Conservation (phyloP, 1,139 yeast genomes). For the Blastobotrys apis region DNA sequence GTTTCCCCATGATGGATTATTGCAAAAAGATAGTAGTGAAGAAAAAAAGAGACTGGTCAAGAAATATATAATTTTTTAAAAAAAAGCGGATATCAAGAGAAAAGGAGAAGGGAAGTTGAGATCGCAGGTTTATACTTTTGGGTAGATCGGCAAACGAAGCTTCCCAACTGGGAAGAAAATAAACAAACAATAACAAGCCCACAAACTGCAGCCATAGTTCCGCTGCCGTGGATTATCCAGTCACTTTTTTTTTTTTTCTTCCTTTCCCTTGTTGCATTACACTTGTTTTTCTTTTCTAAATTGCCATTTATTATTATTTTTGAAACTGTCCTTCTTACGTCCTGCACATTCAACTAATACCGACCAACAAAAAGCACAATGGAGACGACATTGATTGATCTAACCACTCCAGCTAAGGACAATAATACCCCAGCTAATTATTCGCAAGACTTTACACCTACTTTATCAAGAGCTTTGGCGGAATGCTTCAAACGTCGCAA, state of each 20-base stretch:
- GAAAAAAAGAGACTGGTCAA: too few species aligned
- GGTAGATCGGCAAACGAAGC: too few species aligned
- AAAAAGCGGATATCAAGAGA: not conserved
- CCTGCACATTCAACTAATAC: too few species aligned
- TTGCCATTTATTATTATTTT: slow-evolving; percentile 12
- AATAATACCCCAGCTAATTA: slow-evolving; percentile 5
- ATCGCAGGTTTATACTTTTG: not conserved
- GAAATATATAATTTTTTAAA: too few species aligned
- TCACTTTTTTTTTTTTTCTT: not conserved
- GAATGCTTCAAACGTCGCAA: slow-evolving; percentile 24
- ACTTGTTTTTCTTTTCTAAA: not conserved
- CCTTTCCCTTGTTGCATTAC: too few species aligned
- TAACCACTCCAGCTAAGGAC: slow-evolving; percentile 23
- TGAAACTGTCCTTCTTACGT: too few species aligned
- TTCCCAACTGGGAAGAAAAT: slow-evolving; percentile 8
- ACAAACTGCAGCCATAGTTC: not conserved
- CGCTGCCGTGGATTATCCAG: not conserved
- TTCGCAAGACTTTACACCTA: slow-evolving; percentile 25
- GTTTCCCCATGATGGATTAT: slow-evolving; percentile 12
- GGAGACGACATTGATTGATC: slow-evolving; percentile 22
- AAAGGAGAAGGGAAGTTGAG: not conserved
- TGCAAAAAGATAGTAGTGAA: too few species aligned
- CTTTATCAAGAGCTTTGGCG: slow-evolving; percentile 23
- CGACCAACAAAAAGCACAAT: too few species aligned
- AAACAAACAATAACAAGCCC: slow-evolving; percentile 7